phyloP scores from a whole-genome alignment of 345 rosid genomes.

The Alliaria petiolata region DNA sequence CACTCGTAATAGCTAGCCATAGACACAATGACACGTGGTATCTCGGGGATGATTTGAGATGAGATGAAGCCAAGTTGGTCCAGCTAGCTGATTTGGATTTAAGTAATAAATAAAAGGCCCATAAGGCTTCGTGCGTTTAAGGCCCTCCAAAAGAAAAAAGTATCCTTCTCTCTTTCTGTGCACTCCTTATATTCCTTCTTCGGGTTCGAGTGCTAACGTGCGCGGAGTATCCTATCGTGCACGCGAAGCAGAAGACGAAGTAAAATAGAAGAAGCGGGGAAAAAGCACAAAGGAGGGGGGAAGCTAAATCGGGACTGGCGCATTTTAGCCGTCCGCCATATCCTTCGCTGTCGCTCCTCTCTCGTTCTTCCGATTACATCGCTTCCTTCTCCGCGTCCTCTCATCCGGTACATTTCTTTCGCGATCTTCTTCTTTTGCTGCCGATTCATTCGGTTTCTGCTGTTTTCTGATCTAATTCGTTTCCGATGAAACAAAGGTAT shows the following conservation, averaged over 20 bases:
- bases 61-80: constrained; percentile 1
- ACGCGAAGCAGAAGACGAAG: constrained; percentile 25
- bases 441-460: constrained; percentile 15
- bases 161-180: not conserved
- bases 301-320: constrained; percentile 30
- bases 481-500: constrained; percentile 11
- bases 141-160: constrained; percentile 3
- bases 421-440: not conserved
- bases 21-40: not conserved
- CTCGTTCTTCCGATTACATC: constrained; percentile 15
- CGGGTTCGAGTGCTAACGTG: constrained; percentile 17
- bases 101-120: constrained; percentile 17
- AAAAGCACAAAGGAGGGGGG: not conserved
- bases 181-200: not conserved
- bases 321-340: constrained; percentile 32
- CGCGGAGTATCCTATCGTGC: constrained; percentile 29
- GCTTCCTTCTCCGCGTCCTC: not conserved
- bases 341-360: constrained; percentile 10
- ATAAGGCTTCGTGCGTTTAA: constrained; percentile 15
- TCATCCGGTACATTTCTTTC: constrained; percentile 18
- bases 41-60: not conserved
- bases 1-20: not conserved
- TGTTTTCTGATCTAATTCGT: not conserved
- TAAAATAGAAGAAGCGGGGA: constrained; percentile 4
- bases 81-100: not conserved